Conservation (phyloP, 495 filamentous ascomycete genomes). For the Penicillium mononematosum region DNA sequence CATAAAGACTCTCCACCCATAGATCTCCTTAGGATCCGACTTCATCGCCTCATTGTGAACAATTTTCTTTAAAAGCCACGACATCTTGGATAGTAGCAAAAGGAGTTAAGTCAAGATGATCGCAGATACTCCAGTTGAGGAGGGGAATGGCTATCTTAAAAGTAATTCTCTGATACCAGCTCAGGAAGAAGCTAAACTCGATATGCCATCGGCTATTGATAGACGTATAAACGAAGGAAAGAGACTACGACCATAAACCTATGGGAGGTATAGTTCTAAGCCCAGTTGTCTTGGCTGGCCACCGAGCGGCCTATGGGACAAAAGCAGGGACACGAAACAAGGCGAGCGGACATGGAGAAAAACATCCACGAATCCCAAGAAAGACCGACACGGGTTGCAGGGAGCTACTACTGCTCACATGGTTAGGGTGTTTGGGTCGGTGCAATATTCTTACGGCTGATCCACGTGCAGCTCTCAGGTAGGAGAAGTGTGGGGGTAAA, state of each 20-base stretch:
- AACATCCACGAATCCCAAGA: constrained; percentile 28
- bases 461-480: constrained; percentile 1
- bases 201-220: constrained; percentile 15
- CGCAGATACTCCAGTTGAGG: not conserved
- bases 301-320: constrained; percentile 15
- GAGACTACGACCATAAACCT: not conserved
- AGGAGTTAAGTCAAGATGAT: constrained; percentile 4
- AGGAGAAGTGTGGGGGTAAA: constrained; percentile 6
- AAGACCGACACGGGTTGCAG: constrained; percentile 3
- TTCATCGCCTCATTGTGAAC: constrained; percentile 80
- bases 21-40: constrained; percentile 70
- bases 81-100: constrained; percentile 24
- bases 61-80: constrained; percentile 57
- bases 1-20: constrained; percentile 72
- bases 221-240: not conserved
- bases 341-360: constrained; percentile 13
- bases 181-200: not conserved
- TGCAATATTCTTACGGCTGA: not conserved
- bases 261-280: constrained; percentile 13
- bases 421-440: constrained; percentile 1
- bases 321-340: constrained; percentile 3
- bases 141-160: not conserved
- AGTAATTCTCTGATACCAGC: not conserved
- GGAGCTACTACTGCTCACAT: constrained; percentile 1
- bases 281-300: constrained; percentile 11